phyloP scores from a whole-genome alignment of 2,329 filamentous ascomycete genomes.

The Fusarium tricinctum region DNA sequence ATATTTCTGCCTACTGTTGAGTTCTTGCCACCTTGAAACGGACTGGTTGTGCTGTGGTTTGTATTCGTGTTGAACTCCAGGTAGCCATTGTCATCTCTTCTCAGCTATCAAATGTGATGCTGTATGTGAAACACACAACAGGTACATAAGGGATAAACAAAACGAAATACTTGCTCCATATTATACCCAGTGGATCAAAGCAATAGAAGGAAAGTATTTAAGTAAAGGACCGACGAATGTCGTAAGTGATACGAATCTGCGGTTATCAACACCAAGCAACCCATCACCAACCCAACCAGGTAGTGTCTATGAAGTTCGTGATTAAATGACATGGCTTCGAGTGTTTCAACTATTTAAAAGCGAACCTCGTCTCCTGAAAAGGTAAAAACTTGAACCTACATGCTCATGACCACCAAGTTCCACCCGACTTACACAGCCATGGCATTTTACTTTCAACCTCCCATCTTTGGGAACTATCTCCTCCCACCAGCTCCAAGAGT shows the following conservation, averaged over 20 bases:
- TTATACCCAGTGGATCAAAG: too few species aligned
- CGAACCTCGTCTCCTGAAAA: background rate
- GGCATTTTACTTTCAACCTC: constrained; percentile 48
- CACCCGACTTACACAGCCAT: constrained; percentile 27
- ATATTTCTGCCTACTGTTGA: too few species aligned
- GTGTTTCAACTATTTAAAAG: constrained; percentile 3
- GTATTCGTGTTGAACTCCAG: too few species aligned
- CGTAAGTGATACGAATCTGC: background rate
- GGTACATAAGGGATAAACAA: background rate
- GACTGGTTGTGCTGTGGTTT: too few species aligned
- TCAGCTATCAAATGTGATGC: too few species aligned
- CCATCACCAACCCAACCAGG: constrained; percentile 26
- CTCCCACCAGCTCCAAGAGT: background rate
- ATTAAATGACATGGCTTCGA: constrained; percentile 2
- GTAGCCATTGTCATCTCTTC: too few species aligned
- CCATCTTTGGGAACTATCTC: constrained; percentile 39
- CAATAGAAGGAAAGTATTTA: background rate
- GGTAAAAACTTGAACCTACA: background rate
- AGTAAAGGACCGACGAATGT: background rate
- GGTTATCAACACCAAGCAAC: constrained; percentile 14
- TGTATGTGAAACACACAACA: background rate
- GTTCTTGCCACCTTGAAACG: too few species aligned
- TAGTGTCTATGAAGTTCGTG: background rate
- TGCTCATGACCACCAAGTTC: background rate
- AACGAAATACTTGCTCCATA: too few species aligned